phyloP scores from a whole-genome alignment of 1,284 basidiomycete genomes.

The Coriolopsis trogii region DNA sequence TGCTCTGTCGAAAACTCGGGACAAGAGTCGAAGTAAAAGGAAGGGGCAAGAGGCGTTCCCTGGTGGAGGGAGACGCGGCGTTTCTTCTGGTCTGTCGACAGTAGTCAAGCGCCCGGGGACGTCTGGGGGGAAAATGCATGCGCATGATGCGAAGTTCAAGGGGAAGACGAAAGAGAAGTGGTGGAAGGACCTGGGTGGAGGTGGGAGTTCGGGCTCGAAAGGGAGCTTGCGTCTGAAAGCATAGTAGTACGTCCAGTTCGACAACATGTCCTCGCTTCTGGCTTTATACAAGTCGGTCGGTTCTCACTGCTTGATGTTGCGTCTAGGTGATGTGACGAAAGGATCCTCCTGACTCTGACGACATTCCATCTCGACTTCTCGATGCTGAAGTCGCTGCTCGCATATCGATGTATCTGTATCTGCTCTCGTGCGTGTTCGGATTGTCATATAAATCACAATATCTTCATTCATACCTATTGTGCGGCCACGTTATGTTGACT shows the following conservation, averaged over 20 bases:
- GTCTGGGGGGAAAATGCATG: neutral
- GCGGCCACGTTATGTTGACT: no score
- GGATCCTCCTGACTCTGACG: no score
- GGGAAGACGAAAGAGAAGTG: slow-evolving; percentile 41
- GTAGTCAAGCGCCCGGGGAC: slow-evolving; percentile 43
- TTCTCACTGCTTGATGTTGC: no score
- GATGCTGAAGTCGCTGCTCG: no score
- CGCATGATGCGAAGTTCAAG: slow-evolving; percentile 2
- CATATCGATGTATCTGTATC: no score
- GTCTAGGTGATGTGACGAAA: no score
- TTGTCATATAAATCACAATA: no score
- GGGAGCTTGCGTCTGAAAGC: slow-evolving; percentile 15
- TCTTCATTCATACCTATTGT: no score
- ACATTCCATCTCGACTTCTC: no score
- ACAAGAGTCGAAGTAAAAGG: slow-evolving; percentile 20
- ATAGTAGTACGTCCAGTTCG: neutral
- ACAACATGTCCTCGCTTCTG: no score
- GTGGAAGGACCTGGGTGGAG: slow-evolving; percentile 48
- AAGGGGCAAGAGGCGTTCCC: slow-evolving; percentile 36
- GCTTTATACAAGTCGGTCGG: no score
- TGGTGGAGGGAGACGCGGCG: slow-evolving; percentile 63
- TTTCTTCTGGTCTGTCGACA: slow-evolving; percentile 75
- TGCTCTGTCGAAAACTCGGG: neutral
- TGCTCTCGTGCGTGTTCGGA: no score
- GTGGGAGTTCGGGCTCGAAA: slow-evolving; percentile 23